These are phyloP conservation scores for Cryptococcus sp. DNA, from an alignment of 1,284 basidiomycete genomes.

Conservation along the genomic window DNA sequence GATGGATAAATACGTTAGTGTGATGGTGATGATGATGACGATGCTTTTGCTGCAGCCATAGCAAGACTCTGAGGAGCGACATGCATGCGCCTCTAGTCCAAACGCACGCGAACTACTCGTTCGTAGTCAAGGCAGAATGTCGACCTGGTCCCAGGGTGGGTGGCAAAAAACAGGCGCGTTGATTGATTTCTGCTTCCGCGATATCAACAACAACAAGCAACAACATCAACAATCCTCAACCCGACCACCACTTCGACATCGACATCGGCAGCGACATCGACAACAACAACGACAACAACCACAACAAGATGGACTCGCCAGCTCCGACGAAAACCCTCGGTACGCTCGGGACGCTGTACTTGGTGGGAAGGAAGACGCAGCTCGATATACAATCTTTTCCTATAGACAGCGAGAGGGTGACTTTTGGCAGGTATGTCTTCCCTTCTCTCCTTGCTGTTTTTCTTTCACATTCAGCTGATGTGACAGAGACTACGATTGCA, in stretches of 20 bases:
- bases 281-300: neutral
- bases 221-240: too few relatives aligned
- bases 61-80: too few relatives aligned
- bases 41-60: too few relatives aligned
- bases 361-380: constrained; percentile 30
- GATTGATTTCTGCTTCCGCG: too few relatives aligned
- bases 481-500: constrained; percentile 34
- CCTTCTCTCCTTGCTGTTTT: neutral
- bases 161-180: too few relatives aligned
- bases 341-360: constrained; percentile 27
- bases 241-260: neutral
- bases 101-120: too few relatives aligned
- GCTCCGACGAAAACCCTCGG: constrained; percentile 7
- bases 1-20: too few relatives aligned
- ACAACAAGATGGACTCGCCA: constrained; percentile 12
- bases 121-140: too few relatives aligned
- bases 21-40: too few relatives aligned
- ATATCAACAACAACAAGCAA: too few relatives aligned
- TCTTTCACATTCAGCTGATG: neutral
- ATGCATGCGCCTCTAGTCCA: too few relatives aligned
- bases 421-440: constrained; percentile 32
- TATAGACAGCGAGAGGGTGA: constrained; percentile 33
- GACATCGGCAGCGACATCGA: neutral
- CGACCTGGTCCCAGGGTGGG: too few relatives aligned
- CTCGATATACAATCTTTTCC: constrained; percentile 26